These are phyloP conservation scores for Aristolochia californica DNA, from an alignment of 164 flowering plant species.

Conservation along the genomic window DNA sequence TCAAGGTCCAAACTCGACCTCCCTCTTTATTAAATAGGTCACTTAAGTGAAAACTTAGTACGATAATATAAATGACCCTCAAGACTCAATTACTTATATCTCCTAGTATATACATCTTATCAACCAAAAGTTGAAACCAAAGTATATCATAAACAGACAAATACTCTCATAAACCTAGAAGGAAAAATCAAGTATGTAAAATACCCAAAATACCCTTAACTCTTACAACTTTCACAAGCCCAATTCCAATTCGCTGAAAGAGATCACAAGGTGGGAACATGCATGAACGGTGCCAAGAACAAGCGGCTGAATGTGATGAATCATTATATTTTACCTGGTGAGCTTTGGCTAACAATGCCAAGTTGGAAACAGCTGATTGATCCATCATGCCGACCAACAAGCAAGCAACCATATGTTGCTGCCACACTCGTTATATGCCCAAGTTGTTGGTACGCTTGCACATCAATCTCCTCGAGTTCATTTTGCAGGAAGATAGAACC, in stretches of 20 bases:
- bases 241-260: not conserved
- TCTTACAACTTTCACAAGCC: not conserved
- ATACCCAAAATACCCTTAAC: not conserved
- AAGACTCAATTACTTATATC: no score
- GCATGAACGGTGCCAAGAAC: not conserved
- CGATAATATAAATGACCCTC: no score
- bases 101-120: no score
- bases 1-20: no score
- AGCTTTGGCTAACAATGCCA: constrained; percentile 32
- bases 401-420: constrained; percentile 45
- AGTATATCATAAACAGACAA: not conserved
- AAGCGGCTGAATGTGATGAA: no score
- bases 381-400: constrained; percentile 62
- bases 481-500: constrained; percentile 28
- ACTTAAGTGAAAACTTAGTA: no score
- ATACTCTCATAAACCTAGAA: no score
- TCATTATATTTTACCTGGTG: constrained; percentile 33
- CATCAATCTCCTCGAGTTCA: constrained; percentile 35
- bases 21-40: no score
- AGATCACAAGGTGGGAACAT: not conserved
- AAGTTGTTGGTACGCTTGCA: constrained; percentile 18
- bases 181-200: no score
- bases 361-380: constrained; percentile 49
- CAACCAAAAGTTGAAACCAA: not conserved
- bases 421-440: constrained; percentile 39